A percentile compares a stretch with the other conserved stretches of the same genome.
phyloP scores from a whole-genome alignment of 2,329 filamentous ascomycete genomes.

The Colletotrichum sp. region DNA sequence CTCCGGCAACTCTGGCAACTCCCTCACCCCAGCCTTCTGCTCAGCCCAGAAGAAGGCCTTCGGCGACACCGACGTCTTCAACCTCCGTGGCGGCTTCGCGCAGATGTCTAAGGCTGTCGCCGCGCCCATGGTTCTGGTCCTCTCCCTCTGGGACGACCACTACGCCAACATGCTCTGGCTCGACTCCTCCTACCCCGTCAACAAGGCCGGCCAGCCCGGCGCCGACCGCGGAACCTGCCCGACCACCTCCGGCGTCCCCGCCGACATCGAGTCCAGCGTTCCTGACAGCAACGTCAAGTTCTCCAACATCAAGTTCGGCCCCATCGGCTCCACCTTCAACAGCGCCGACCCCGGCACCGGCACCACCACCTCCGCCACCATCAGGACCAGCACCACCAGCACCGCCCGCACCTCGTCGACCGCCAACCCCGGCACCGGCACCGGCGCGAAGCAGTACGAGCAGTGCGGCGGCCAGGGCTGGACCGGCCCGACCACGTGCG shows the following conservation, averaged over 20 bases:
- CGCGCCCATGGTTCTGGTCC: constrained; percentile 51
- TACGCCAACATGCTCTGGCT: constrained; percentile 62
- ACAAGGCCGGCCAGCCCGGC: constrained; percentile 43
- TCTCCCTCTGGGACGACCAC: constrained; percentile 65
- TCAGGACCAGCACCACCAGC: constrained; percentile 16
- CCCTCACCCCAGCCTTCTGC: constrained; percentile 65
- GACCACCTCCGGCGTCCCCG: constrained; percentile 55
- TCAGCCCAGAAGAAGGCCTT: constrained; percentile 62
- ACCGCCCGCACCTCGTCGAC: constrained; percentile 7
- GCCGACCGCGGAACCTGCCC: constrained; percentile 59
- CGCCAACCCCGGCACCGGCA: constrained; percentile 7
- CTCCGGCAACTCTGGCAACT: constrained; percentile 43
- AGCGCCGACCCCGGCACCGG: neutral
- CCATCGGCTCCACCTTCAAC: constrained; percentile 58
- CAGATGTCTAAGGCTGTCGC: constrained; percentile 55
- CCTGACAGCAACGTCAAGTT: constrained; percentile 58
- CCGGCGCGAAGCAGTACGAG: constrained; percentile 32
- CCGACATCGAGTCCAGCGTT: constrained; percentile 48
- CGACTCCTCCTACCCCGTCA: constrained; percentile 67
- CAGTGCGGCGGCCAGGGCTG: constrained; percentile 43
- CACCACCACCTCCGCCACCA: constrained; percentile 18
- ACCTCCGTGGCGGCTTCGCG: constrained; percentile 60
- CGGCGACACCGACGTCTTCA: constrained; percentile 59
- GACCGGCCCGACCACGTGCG: constrained; percentile 40
- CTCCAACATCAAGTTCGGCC: constrained; percentile 61